Percentiles rank a stretch among this genome's conserved stretches.
These are phyloP conservation scores for Plasmodium coatneyi DNA, from an alignment of 169 alveolate species.

Conservation along the genomic window DNA sequence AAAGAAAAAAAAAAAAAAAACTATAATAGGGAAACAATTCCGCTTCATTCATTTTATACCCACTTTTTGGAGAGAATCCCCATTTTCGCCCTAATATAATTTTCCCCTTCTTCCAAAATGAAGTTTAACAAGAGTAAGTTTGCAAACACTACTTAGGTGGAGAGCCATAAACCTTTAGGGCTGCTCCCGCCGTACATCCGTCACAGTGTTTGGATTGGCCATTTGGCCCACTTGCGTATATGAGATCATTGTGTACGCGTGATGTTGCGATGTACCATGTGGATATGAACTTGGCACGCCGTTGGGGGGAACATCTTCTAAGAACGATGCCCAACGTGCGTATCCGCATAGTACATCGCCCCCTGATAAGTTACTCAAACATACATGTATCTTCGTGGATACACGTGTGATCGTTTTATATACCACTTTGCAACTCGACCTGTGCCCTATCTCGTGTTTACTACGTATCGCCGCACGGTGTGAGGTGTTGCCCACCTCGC, in stretches of 20 bases:
- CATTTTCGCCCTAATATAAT: not conserved
- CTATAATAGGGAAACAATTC: not conserved
- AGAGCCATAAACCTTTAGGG: not conserved
- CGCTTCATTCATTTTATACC: not conserved
- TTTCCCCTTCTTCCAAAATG: conserved; percentile 44
- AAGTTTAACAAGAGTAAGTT: conserved; percentile 70
- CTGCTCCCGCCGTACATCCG: not conserved
- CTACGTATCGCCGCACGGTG: not conserved
- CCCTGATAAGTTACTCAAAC: not conserved
- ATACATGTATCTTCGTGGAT: not conserved
- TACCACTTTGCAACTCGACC: not conserved
- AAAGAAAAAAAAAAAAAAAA: not conserved
- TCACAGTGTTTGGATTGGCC: not conserved
- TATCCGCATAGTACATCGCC: not conserved
- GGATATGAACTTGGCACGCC: not conserved
- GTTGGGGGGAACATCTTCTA: not conserved
- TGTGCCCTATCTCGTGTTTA: not conserved
- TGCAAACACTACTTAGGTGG: not conserved
- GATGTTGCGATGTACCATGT: not conserved
- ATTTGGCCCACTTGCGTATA: not conserved
- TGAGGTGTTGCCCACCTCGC: not conserved
- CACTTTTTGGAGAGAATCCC: conserved; percentile 2
- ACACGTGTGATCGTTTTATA: not conserved
- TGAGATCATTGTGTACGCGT: not conserved
- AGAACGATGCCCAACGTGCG: not conserved